Percentiles rank a stretch among this genome's conserved stretches.
Evolutionary conservation across 2,329 filamentous ascomycete genomes (phyloP).

Genomic region (Alternaria ethzedia): DNA sequence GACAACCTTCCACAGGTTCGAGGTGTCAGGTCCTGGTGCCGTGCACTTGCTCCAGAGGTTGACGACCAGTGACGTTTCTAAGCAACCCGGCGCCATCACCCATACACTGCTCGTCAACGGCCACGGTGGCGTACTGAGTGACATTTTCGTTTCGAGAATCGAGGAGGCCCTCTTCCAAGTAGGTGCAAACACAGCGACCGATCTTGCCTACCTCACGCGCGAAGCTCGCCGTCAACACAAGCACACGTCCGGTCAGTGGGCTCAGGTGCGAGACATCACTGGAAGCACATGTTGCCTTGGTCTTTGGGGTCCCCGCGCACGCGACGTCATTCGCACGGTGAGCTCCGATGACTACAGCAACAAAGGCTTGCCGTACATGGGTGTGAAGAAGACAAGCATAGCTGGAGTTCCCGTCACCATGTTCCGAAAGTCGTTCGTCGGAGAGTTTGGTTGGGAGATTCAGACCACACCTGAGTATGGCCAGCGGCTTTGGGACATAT

Average conservation of each 20-base stretch:
- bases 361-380: conserved; percentile 58
- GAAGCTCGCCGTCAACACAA: conserved; percentile 60
- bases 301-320: conserved; percentile 66
- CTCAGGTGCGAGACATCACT: conserved; percentile 65
- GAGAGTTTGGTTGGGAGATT: conserved; percentile 68
- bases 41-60: conserved; percentile 61
- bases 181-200: conserved; percentile 62
- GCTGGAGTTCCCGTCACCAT: conserved; percentile 63
- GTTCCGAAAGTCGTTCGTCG: conserved; percentile 65
- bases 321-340: conserved; percentile 57
- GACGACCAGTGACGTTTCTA: conserved; percentile 58
- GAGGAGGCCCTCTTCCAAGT: conserved; percentile 61
- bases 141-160: conserved; percentile 63
- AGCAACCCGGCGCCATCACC: conserved; percentile 58
- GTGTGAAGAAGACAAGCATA: conserved; percentile 58
- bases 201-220: conserved; percentile 61
- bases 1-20: conserved; percentile 65
- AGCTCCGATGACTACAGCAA: conserved; percentile 56
- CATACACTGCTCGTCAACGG: conserved; percentile 64
- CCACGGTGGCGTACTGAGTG: conserved; percentile 62
- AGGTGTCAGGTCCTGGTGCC: conserved; percentile 65
- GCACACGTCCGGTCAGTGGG: conserved; percentile 51
- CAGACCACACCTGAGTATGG: conserved; percentile 66
- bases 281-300: conserved; percentile 66
- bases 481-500: conserved; percentile 63